Conservation (phyloP, 805 yeast species). For the Saccharomycopsis capsularis region DNA sequence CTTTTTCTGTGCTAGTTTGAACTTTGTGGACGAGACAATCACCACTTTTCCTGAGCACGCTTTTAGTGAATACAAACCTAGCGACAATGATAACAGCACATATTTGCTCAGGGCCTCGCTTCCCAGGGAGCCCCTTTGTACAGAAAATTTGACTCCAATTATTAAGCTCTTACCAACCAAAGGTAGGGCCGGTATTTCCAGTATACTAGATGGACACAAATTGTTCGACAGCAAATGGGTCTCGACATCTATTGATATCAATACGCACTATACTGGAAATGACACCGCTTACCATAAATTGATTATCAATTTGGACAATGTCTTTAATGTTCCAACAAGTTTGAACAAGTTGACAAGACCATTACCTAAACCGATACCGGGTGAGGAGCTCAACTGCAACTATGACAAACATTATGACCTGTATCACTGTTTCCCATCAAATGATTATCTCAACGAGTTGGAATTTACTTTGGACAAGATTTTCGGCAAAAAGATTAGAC, state of each 20-base stretch:
- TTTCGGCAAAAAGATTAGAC: slow-evolving; percentile 62
- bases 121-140: slow-evolving; percentile 93
- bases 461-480: slow-evolving; percentile 52
- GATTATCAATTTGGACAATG: slow-evolving; percentile 63
- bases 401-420: slow-evolving; percentile 43
- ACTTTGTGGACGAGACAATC: slow-evolving; percentile 72
- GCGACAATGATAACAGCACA: slow-evolving; percentile 6
- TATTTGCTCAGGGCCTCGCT: slow-evolving; percentile 74
- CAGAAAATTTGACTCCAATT: slow-evolving; percentile 94
- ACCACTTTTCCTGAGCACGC: slow-evolving; percentile 61
- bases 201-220: slow-evolving; percentile 83
- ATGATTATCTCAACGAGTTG: slow-evolving; percentile 38
- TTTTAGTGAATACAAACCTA: slow-evolving; percentile 26
- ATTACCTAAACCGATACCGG: slow-evolving; percentile 74
- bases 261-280: slow-evolving; percentile 41
- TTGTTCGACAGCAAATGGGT: slow-evolving; percentile 93
- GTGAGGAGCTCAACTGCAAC: slow-evolving; percentile 71
- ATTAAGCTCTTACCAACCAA: slow-evolving; percentile 84
- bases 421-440: slow-evolving; percentile 75
- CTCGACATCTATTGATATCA: slow-evolving; percentile 79
- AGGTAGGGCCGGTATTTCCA: slow-evolving; percentile 82
- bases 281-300: slow-evolving; percentile 43
- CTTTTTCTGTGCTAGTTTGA: slow-evolving; percentile 88
- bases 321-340: slow-evolving; percentile 62
- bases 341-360: slow-evolving; percentile 57